Base-by-base conservation (phyloP, 129 eudicot species). In the Saussurea involucrata region DNA sequence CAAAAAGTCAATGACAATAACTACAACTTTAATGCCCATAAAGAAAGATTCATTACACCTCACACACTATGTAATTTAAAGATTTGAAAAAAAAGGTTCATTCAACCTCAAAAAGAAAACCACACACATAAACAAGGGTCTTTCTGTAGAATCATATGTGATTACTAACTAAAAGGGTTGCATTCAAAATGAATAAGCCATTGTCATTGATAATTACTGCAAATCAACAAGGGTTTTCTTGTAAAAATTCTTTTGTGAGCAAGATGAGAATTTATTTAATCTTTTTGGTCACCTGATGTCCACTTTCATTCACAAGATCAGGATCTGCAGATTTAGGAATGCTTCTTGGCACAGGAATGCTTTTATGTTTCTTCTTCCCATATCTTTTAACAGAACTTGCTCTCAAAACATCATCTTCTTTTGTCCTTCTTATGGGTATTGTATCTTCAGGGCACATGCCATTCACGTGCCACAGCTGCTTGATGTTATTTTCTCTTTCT, bases 361-460 rank as follows among this genome's bases (percentile, higher is more conserved):
- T 69, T 72, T 76, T 85, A 4, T 70, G 94, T 81, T 90, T 88
- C 90, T 90, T 92, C 60, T 85, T 88, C 24, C 96, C 98, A 76
- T 88, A 92, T 75, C 87, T 86, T 86, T 88, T 90, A 13, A 90
- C 90, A 17, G 96, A 92, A 77, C 96, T 92, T 58, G 96, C 98
- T 66, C 98, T 85, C 78, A 92, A 70, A 24, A 92, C 87, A 80
- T 92, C 98, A 11, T 92, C 98, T 84, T 92, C 78, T 86, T 90
- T 92, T 17, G 98, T 92, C 80, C 97, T 92, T 70, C 96, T 83
- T 22, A 92, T 78, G 21, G 97, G 97, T 68, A 92, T 87, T 29
- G 95, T 92, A 15, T 79, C 97, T 66, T 79, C 85, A 60, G 89
- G 86, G 81, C 98, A 93, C 75, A 77, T 81, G 66, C 96, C 95